Base-by-base conservation (phyloP, 1,284 basidiomycete genomes). In the Ganoderma sp. region DNA sequence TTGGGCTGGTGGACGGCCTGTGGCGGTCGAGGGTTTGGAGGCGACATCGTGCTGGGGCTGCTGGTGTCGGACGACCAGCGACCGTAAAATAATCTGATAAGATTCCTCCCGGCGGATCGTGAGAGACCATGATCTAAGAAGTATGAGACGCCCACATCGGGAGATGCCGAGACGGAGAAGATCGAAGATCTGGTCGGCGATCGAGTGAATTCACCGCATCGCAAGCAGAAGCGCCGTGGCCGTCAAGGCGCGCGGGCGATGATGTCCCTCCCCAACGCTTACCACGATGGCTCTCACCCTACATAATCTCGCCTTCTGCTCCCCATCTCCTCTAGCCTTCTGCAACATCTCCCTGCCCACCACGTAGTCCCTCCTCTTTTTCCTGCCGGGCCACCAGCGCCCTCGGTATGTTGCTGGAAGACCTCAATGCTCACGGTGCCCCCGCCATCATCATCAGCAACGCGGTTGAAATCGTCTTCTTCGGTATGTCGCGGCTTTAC, bases 1-100 rank as follows among this genome's bases (percentile, higher is more conserved):
- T 63, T 43, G 19, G 61, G 65, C 28, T 61, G 67, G 17, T 63
- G 61, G 50, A 14, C 22, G 48, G 22, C 4, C 48, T 15, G 48
- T 25, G 22, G 48, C 48, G 12, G 48, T 25, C n/a, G 48, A n/a
- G 22, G 48, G 22, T 65, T 67, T 43, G 72, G 70, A 45, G 45
- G 58, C 39, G 62, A 43, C 68, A 69, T 69, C 56, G 59, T n/a
- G 50, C 28, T 48, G 15, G 28, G 32, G 50, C 41, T 42, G 42
- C 42, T 19, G 17, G 15, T 15, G 19, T 34, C 28, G 32, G 12
- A 34, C 25, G 28, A 56, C 28, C 32, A 17, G 19, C 25, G 52
- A 56, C 28, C 32, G 8, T 56, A 34, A 34, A 42, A 14, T 63
- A 52, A 73, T 73, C 71, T 71, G 71, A 73, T 73, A 73, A 73